These are phyloP conservation scores for Podospora comata DNA, from an alignment of 495 filamentous ascomycete species.

Conservation along the genomic window DNA sequence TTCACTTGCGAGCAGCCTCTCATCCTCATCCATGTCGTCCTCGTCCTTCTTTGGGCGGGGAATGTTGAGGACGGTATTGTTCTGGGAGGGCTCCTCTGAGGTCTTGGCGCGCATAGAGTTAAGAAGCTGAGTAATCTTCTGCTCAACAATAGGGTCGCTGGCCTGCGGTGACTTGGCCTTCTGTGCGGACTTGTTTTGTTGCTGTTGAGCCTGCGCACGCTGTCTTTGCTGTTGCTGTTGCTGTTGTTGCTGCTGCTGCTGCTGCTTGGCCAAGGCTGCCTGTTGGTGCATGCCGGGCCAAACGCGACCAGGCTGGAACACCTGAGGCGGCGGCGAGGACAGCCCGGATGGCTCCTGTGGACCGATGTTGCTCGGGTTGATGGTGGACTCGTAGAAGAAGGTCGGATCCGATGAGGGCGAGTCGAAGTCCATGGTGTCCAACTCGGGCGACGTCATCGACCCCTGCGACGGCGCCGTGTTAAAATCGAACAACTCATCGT, in stretches of 20 bases:
- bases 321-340: conserved; percentile 40
- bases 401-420: conserved; percentile 47
- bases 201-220: conserved; percentile 43
- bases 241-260: conserved; percentile 70
- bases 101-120: conserved; percentile 74
- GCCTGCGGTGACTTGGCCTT: conserved; percentile 49
- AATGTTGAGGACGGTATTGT: conserved; percentile 54
- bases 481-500: conserved; percentile 57
- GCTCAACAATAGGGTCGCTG: conserved; percentile 68
- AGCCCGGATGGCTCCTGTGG: conserved; percentile 49
- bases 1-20: conserved; percentile 85
- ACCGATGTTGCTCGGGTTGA: conserved; percentile 69
- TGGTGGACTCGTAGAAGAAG: conserved; percentile 56
- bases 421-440: conserved; percentile 60
- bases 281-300: conserved; percentile 93
- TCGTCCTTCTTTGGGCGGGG: conserved; percentile 72
- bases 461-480: conserved; percentile 44
- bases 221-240: conserved; percentile 61
- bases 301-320: conserved; percentile 61
- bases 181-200: conserved; percentile 38
- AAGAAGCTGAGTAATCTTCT: conserved; percentile 79
- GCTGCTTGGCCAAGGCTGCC: conserved; percentile 75
- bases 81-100: conserved; percentile 49
- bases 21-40: conserved; percentile 98
- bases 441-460: conserved; percentile 47